Conservation (phyloP, 2,329 filamentous ascomycete species). For the Ploettnerulaceae sp. region DNA sequence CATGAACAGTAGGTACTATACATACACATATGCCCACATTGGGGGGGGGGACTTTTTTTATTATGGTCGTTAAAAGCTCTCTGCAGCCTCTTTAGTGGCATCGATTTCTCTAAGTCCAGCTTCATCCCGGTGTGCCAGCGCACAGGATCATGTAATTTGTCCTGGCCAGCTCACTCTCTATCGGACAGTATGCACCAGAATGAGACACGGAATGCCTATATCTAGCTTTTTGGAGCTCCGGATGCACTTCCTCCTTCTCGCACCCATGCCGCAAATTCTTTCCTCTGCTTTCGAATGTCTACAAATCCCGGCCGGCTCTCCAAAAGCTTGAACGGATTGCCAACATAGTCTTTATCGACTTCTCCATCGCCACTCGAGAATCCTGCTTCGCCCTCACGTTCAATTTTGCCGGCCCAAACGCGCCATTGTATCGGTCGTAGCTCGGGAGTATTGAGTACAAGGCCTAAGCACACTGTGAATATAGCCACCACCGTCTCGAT, state of each 20-base stretch:
- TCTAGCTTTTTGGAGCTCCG: constrained; percentile 20
- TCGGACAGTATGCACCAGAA: background rate
- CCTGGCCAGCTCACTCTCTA: too few relatives aligned
- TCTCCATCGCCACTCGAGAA: constrained; percentile 55
- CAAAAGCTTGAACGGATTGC: constrained; percentile 74
- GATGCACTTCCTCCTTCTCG: constrained; percentile 35
- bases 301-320: constrained; percentile 81
- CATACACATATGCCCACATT: too few relatives aligned
- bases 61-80: too few relatives aligned
- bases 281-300: constrained; percentile 77
- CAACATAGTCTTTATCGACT: constrained; percentile 63
- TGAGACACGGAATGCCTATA: background rate
- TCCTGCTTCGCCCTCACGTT: constrained; percentile 63
- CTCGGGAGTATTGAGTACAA: constrained; percentile 71
- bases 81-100: too few relatives aligned
- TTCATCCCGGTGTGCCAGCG: too few relatives aligned
- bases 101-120: too few relatives aligned
- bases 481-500: constrained; percentile 81
- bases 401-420: constrained; percentile 78
- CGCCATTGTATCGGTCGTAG: constrained; percentile 82
- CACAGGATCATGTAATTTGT: too few relatives aligned
- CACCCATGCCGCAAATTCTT: constrained; percentile 74
- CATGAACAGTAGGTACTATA: too few relatives aligned
- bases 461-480: constrained; percentile 72
- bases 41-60: too few relatives aligned